phyloP scores from a whole-genome alignment of 805 yeast genomes.

The Blastobotrys chiropterorum region DNA sequence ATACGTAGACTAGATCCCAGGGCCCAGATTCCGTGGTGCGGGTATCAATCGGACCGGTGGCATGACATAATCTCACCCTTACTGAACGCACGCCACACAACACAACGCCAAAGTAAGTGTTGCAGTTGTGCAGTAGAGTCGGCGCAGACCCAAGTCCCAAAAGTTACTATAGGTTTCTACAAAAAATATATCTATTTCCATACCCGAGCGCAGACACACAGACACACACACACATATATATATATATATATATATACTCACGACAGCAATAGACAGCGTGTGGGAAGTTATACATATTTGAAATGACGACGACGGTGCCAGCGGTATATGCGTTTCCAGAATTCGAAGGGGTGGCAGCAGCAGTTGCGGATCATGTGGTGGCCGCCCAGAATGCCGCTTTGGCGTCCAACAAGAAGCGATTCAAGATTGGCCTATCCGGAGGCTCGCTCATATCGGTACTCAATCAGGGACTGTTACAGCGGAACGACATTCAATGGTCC shows the following conservation, averaged over 20 bases:
- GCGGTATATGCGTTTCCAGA: conserved; percentile 89
- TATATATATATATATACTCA: background rate
- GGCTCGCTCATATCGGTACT: conserved; percentile 86
- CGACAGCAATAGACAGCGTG: no score
- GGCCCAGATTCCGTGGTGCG: no score
- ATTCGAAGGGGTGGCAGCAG: conserved; percentile 86
- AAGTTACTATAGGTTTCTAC: no score
- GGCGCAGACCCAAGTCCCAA: background rate
- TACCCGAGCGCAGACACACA: background rate
- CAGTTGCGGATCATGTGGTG: conserved; percentile 91
- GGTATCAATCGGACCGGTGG: no score
- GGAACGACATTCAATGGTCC: conserved; percentile 80
- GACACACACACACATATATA: background rate
- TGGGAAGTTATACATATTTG: no score
- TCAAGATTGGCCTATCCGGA: conserved; percentile 87
- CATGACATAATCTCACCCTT: no score
- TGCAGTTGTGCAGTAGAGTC: background rate
- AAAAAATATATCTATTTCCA: no score
- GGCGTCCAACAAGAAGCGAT: conserved; percentile 41
- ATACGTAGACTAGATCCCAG: no score
- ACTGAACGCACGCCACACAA: no score
- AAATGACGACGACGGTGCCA: conserved; percentile 93
- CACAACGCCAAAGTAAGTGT: no score
- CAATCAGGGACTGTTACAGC: conserved; percentile 72
- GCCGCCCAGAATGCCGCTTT: conserved; percentile 77